Conservation (phyloP, 306 rosid species). For the Dalbergia cochinchinensis region DNA sequence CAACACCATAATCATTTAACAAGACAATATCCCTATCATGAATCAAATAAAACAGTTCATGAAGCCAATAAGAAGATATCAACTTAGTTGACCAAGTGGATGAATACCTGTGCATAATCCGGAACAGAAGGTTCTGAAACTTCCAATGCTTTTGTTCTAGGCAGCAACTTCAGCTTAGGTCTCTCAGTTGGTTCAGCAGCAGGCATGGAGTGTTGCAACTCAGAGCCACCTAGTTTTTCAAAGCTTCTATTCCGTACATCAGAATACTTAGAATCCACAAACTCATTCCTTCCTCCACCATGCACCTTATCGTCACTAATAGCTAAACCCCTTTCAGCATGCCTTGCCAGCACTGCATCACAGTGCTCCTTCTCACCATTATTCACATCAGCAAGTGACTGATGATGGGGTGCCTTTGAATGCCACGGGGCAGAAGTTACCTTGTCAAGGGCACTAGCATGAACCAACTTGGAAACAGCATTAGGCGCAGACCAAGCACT, state of each 20-base stretch:
- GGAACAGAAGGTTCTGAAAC: conserved; percentile 58
- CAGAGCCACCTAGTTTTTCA: conserved; percentile 60
- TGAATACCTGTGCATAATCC: conserved; percentile 68
- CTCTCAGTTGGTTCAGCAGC: conserved; percentile 69
- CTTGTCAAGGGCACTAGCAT: conserved; percentile 93
- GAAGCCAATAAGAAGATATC: conserved; percentile 26
- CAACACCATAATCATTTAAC: conserved; percentile 54
- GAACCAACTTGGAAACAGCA: conserved; percentile 85
- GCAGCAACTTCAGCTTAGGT: conserved; percentile 82
- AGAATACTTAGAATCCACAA: conserved; percentile 51
- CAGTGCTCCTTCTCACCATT: conserved; percentile 57
- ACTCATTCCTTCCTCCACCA: conserved; percentile 66
- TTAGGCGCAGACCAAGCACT: conserved; percentile 67
- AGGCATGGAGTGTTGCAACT: conserved; percentile 55
- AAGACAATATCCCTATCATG: conserved; percentile 54
- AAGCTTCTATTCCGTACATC: conserved; percentile 55
- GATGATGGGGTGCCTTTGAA: conserved; percentile 66
- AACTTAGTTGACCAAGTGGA: conserved; percentile 34
- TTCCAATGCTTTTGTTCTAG: conserved; percentile 72
- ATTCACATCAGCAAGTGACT: conserved; percentile 62
- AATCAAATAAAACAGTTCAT: conserved; percentile 40
- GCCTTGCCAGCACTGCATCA: conserved; percentile 67
- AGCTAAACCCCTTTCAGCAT: conserved; percentile 62
- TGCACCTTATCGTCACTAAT: conserved; percentile 53
- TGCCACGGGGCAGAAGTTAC: conserved; percentile 98